phyloP scores from a whole-genome alignment of 208 protist genomes.

The Crithidia fasciculata region DNA sequence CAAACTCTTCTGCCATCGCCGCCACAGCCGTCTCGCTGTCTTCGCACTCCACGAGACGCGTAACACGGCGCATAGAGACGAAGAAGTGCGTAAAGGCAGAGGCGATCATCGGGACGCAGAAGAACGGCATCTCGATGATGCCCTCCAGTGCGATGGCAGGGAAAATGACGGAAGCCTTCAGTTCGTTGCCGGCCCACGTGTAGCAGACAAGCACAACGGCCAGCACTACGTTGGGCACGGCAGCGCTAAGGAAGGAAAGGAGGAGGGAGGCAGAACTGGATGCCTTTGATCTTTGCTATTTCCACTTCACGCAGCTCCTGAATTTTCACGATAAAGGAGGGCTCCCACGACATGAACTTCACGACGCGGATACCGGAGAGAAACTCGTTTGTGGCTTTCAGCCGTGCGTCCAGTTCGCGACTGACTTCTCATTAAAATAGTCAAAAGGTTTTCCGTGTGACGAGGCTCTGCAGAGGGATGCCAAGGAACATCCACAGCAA shows the following conservation, averaged over 20 bases:
- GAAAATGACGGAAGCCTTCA: slow-evolving; percentile 86
- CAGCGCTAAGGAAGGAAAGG: slow-evolving; percentile 59
- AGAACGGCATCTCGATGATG: slow-evolving; percentile 68
- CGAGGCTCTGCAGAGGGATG: slow-evolving; percentile 61
- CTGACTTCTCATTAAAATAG: slow-evolving; percentile 27
- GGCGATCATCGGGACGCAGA: slow-evolving; percentile 82
- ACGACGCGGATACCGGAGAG: slow-evolving; percentile 86
- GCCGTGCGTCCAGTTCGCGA: slow-evolving; percentile 75
- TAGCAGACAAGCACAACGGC: slow-evolving; percentile 57
- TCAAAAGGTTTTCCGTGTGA: slow-evolving; percentile 40
- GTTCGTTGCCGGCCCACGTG: slow-evolving; percentile 38
- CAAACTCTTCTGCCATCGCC: too few species aligned
- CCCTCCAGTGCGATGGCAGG: slow-evolving; percentile 67
- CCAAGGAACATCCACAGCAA: slow-evolving; percentile 63
- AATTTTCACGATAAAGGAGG: slow-evolving; percentile 49
- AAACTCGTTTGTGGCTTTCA: slow-evolving; percentile 90
- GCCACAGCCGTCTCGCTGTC: slow-evolving; percentile 2
- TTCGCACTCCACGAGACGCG: not conserved
- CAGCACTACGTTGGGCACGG: slow-evolving; percentile 61
- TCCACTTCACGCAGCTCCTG: slow-evolving; percentile 44
- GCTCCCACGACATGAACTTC: slow-evolving; percentile 94
- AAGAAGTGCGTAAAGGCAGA: slow-evolving; percentile 83
- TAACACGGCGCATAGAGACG: slow-evolving; percentile 10
- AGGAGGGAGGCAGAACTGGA: slow-evolving; percentile 39
- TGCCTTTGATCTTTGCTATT: slow-evolving; percentile 34